Base-by-base conservation (phyloP, 805 yeast genomes). In the Zygosaccharomyces gambellarensis region DNA sequence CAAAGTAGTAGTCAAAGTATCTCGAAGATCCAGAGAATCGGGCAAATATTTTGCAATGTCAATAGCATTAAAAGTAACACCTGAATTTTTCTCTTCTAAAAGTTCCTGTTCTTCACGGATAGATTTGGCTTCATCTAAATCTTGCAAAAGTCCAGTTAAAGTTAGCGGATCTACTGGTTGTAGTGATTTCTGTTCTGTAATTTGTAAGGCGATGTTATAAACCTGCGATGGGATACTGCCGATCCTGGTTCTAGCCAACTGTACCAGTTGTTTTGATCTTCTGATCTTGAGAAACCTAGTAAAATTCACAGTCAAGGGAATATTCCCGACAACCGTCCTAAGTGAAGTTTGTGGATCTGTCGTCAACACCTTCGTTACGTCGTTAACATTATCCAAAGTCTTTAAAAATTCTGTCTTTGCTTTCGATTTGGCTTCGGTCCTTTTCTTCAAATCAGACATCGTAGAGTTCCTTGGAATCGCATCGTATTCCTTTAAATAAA, bases 191-290 rank as follows among this genome's bases (percentile, higher is more conserved):
- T 71, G 74, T 63, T 89, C 97, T 17, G 86, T 72, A 36, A 76
- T 61, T 14, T 67, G 56, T 49, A 94, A 74, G 3, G 83, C 80
- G 9, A 74, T 65, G 41, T 73, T 72, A 62, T 87, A 92, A 9
- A 94, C 75, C 39, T 73, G 67, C 0, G 94, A 75, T 0, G 95
- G 74, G 2, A 85, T 65, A 5, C 75, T 68, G 2, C 98, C 98
- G 29, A 90, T 67, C 47, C 88, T 75, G 41, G 85, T 83, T 28
- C 75, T 72, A 11, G 84, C 85, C 44, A 85, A 74, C 30, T 79
- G 78, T 1, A 73, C 79, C 12, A 94, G 72, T 56, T 85, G 85
- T 40, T 71, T 65, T 9, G 85, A 76, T 55, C 97, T 77, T 59
- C 83, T 74, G 30, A 77, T 69, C 60, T 88, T 84, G 45, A 86